Evolutionary conservation across 495 filamentous ascomycete genomes (phyloP), one percentile per base, ranked within the genome.

Genomic region (Chaetomium fimeti): DNA sequence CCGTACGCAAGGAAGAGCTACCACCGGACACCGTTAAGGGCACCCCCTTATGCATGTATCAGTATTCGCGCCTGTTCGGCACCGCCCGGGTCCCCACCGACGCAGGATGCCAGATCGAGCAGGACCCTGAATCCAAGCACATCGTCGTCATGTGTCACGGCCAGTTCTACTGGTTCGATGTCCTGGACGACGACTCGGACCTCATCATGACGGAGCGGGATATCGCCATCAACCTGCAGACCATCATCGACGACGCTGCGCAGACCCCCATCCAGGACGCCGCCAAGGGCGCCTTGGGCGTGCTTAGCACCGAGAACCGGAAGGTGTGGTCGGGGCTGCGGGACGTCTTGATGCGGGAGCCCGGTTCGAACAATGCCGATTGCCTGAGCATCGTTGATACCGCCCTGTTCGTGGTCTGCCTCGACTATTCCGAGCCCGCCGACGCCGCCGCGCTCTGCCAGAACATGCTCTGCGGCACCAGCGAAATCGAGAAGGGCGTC

Each of bases 161-260:
- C 13, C 94, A 98, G 67, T 96, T 98, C 77, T 98, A 98, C 71
- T 98, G 94, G 93, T 98, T 98, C 69, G 94, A 98, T 75, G 93
- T 96, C 2, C 78, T 98, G 22, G 94, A 98, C 68, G 90, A 94
- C 68, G 94, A 96, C 72, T 88, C 89, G 9, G 94, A 98, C 69
- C 77, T 95, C 57, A 97, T 98, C 77, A 97, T 98, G 93, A 94
- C 87, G 2, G 94, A 98, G 77, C 93, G 91, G 71, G 94, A 98
- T 75, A 84, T 98, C 52, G 86, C 90, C 6, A 82, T 97, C 68
- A 98, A 98, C 71, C 80, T 98, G 45, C 89, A 95, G 69, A 93
- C 93, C 27, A 92, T 98, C 64, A 82, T 96, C 54, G 89, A 95
- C 58, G 94, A 98, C 75, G 92, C 94, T 11, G 80, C 88, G 25